phyloP scores from a whole-genome alignment of 2,329 filamentous ascomycete species.

The Metarhizium humberi region DNA sequence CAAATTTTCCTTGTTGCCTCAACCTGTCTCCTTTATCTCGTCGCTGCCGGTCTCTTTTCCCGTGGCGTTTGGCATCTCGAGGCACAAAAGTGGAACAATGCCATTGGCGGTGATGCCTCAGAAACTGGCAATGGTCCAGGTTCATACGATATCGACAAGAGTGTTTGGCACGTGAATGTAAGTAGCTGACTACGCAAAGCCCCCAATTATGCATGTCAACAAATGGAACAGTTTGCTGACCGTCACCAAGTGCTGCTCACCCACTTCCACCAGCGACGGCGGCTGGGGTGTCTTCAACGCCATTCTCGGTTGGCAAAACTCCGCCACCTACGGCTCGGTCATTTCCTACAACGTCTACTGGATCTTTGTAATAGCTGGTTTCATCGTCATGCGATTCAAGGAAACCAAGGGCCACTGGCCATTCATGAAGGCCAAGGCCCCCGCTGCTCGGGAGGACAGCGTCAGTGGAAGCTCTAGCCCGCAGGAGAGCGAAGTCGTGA shows the following conservation, averaged over 20 bases:
- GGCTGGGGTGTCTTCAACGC: conserved; percentile 87
- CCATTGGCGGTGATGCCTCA: conserved; percentile 48
- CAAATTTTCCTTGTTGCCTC: conserved; percentile 75
- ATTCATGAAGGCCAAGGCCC: conserved; percentile 26
- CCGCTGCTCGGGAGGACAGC: conserved; percentile 9
- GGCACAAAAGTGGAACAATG: conserved; percentile 56
- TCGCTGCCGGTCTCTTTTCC: conserved; percentile 75
- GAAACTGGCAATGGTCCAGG: conserved; percentile 53
- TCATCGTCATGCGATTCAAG: conserved; percentile 55
- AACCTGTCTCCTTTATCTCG: conserved; percentile 76
- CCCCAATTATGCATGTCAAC: background rate
- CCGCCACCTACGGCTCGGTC: conserved; percentile 78
- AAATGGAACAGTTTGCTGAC: background rate
- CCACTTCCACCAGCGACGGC: conserved; percentile 56
- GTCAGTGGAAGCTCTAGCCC: conserved; percentile 18
- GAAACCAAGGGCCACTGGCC: conserved; percentile 48
- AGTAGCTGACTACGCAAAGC: conserved; percentile 19
- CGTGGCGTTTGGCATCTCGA: conserved; percentile 69
- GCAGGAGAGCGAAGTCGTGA: conserved; percentile 11
- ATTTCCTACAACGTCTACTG: conserved; percentile 86
- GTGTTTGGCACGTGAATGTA: conserved; percentile 76
- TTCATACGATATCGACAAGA: conserved; percentile 69
- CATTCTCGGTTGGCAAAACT: conserved; percentile 80
- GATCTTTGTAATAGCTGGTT: conserved; percentile 63
- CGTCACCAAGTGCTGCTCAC: conserved; percentile 61